A percentile compares a stretch with the other conserved stretches of the same genome.
phyloP scores from a whole-genome alignment of 2,329 filamentous ascomycete genomes.

The Xylariales sp. region DNA sequence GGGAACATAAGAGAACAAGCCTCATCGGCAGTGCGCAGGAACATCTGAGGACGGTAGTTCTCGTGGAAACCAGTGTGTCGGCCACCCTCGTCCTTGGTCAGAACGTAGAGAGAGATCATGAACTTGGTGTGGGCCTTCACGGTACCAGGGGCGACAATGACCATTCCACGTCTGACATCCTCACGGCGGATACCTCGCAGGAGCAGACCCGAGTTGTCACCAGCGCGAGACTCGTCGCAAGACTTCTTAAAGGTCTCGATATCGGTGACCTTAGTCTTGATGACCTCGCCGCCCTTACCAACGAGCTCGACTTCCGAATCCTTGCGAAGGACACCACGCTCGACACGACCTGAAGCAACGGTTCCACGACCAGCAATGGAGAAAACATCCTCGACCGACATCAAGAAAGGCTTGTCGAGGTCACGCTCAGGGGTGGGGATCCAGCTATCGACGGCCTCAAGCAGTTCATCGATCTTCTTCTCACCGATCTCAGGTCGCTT shows the following conservation, averaged over 20 bases:
- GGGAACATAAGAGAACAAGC: slow-evolving; percentile 78
- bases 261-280: slow-evolving; percentile 99
- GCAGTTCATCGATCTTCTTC: slow-evolving; percentile 85
- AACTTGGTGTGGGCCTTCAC: slow-evolving; percentile 89
- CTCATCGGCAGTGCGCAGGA: slow-evolving; percentile 87
- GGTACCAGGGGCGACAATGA: slow-evolving; percentile 76
- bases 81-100: slow-evolving; percentile 97
- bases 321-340: slow-evolving; percentile 91
- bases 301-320: slow-evolving; percentile 93
- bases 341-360: slow-evolving; percentile 93
- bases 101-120: slow-evolving; percentile 91
- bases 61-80: slow-evolving; percentile 92
- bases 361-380: slow-evolving; percentile 92
- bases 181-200: slow-evolving; percentile 95
- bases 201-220: slow-evolving; percentile 96
- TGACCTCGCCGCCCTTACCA: slow-evolving; percentile 73
- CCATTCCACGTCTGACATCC: slow-evolving; percentile 93
- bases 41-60: slow-evolving; percentile 97
- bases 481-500: slow-evolving; percentile 83
- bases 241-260: slow-evolving; percentile 99
- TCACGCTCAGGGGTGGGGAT: slow-evolving; percentile 94
- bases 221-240: slow-evolving; percentile 91
- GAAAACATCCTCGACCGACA: slow-evolving; percentile 94
- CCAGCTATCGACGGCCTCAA: slow-evolving; percentile 88
- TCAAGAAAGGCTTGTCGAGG: slow-evolving; percentile 97